A percentile compares a stretch with the other conserved stretches of the same genome.
phyloP scores from a whole-genome alignment of 306 rosid species.

The Trifolium subterraneum region DNA sequence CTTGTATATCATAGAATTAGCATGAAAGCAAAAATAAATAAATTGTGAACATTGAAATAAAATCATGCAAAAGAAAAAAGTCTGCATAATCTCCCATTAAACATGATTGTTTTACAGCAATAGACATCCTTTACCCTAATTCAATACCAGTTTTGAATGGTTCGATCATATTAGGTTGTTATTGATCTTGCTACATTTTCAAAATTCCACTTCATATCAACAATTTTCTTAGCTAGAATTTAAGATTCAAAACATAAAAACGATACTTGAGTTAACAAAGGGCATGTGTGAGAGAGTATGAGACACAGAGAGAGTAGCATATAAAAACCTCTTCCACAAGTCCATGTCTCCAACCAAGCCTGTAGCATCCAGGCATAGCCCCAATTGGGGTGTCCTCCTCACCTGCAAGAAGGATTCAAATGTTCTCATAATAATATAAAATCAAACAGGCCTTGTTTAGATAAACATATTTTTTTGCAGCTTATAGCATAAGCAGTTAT shows the following conservation, averaged over 20 bases:
- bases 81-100: constrained; percentile 22
- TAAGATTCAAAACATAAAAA: not conserved
- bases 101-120: constrained; percentile 9
- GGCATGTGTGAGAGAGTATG: constrained; percentile 14
- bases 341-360: constrained; percentile 99
- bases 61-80: constrained; percentile 9
- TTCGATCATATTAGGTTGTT: constrained; percentile 2
- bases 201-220: constrained; percentile 1
- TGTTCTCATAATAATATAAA: constrained; percentile 34
- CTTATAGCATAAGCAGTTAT: too few relatives aligned
- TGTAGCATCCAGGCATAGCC: constrained; percentile 97
- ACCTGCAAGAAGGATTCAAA: constrained; percentile 57
- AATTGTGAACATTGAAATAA: not conserved
- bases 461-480: too few relatives aligned
- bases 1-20: too few relatives aligned
- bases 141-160: constrained; percentile 21
- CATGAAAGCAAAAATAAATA: too few relatives aligned
- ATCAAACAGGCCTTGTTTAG: constrained; percentile 1
- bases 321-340: constrained; percentile 84
- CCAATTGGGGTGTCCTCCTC: constrained; percentile 92
- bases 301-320: constrained; percentile 16
- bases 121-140: constrained; percentile 1
- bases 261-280: not conserved
- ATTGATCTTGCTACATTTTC: constrained; percentile 5
- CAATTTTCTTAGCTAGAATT: not conserved